Evolutionary conservation across 2,329 filamentous ascomycete genomes (phyloP), one percentile per base, ranked within the genome.

Genomic region (Aurifilum marmelostoma): DNA sequence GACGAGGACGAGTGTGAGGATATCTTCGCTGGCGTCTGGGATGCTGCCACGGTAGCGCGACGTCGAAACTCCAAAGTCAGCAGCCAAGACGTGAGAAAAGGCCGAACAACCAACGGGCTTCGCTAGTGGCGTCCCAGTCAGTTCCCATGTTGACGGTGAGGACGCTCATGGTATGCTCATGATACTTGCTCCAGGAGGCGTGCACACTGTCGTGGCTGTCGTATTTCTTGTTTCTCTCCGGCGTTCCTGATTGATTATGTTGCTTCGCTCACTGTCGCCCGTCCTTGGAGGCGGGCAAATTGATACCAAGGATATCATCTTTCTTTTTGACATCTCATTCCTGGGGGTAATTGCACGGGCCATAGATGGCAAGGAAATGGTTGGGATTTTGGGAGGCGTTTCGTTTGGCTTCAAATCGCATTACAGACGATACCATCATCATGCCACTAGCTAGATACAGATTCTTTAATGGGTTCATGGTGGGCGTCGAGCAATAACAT

Each of bases 1-100:
- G 87, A 91, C 71, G 87, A 90, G 69, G 88, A 90, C 52, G 89
- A 91, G 75, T 90, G 89, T 65, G 88, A 91, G 67, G 88, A 90
- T 58, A 79, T 91, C 43, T 91, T 91, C 76, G 79, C 83, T 0
- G 89, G 89, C 1, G 81, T 81, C 5, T 91, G 89, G 89, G 84
- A 90, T 74, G 79, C 86, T 2, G 82, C 83, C 32, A 79, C 78
- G 0, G 86, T 84, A 16, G 83, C 83, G 1, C 81, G 78, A 74
- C 80, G 85, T 65, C 80, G 85, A 65, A 79, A 75, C 29, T 78
- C 78, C 43, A 81, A 80, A 74, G 75, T 78, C 41, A 73, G 75
- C 34, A 66, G 64, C 9, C 50, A 50, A n/a, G 18, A 50, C 27
- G 5, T 27, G 27, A 67, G 61, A 34, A 65, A 39, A 61, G 56